phyloP scores from a whole-genome alignment of 305 asterid genomes.

The Lippia alba region DNA sequence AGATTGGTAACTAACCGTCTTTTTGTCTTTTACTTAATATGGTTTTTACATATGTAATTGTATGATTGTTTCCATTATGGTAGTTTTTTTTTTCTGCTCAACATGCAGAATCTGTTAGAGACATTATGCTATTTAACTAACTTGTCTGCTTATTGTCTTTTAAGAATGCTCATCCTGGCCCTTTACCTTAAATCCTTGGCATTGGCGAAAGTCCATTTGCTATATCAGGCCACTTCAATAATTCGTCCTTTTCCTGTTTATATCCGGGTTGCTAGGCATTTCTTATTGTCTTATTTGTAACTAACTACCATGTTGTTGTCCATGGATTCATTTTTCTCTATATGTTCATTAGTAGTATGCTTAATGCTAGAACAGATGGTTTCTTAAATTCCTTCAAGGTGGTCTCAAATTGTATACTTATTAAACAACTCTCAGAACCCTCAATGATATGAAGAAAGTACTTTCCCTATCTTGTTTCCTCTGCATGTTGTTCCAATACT shows the following conservation, averaged over 20 bases:
- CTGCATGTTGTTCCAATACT: constrained; percentile 9
- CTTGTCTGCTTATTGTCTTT: constrained; percentile 28
- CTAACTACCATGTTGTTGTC: constrained; percentile 24
- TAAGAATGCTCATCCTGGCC: constrained; percentile 29
- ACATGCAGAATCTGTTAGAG: neutral
- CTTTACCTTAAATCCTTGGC: constrained; percentile 22
- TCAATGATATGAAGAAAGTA: constrained; percentile 17
- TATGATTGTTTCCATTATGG: constrained; percentile 20
- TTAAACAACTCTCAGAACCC: constrained; percentile 15
- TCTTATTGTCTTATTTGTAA: constrained; percentile 12
- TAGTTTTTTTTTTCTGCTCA: constrained; percentile 1
- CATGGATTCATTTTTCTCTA: constrained; percentile 14
- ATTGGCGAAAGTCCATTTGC: constrained; percentile 28
- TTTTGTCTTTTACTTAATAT: constrained; percentile 2
- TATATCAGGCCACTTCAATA: constrained; percentile 18
- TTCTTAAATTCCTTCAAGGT: constrained; percentile 8
- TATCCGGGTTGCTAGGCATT: constrained; percentile 16
- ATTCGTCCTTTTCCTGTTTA: constrained; percentile 31
- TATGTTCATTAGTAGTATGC: neutral
- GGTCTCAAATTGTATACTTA: constrained; percentile 12
- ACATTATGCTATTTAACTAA: neutral
- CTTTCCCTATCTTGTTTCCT: constrained; percentile 13
- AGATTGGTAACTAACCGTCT: neutral
- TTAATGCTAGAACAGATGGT: constrained; percentile 2
- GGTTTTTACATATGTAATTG: constrained; percentile 10